A percentile compares a stretch with the other conserved stretches of the same genome.
phyloP scores from a whole-genome alignment of 2,329 filamentous ascomycete genomes.

The Colletotrichum tabaci region DNA sequence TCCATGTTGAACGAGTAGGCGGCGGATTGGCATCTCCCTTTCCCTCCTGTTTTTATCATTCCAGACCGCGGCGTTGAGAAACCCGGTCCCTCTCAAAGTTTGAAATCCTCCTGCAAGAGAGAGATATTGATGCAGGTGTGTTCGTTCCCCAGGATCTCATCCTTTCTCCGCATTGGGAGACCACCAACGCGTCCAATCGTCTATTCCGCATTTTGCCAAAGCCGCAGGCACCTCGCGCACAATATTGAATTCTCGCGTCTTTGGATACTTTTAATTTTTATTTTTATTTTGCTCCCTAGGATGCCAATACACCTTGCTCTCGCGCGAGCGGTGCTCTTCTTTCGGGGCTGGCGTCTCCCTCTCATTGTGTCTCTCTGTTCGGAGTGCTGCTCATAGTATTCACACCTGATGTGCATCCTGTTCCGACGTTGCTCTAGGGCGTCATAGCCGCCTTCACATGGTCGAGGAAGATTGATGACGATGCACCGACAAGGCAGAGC shows the following conservation, averaged over 20 bases:
- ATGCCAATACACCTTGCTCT: conserved; percentile 13
- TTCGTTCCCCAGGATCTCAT: conserved; percentile 30
- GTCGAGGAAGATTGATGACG: neutral
- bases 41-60: neutral
- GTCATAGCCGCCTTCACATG: neutral
- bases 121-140: conserved; percentile 12
- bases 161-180: conserved; percentile 28
- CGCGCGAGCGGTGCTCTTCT: neutral
- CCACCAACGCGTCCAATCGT: neutral
- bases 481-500: conserved; percentile 12
- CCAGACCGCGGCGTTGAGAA: neutral
- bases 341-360: neutral
- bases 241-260: neutral
- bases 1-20: neutral
- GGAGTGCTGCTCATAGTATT: neutral
- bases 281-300: neutral
- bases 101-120: conserved; percentile 10
- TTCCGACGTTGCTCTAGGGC: conserved; percentile 11
- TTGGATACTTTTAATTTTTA: neutral
- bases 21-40: neutral
- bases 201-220: conserved; percentile 21
- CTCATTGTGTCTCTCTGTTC: neutral
- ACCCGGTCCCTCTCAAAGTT: neutral
- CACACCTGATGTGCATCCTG: neutral
- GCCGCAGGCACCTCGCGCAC: neutral